Base-by-base conservation (phyloP, 768 basidiomycete species). In the Boletellus sp. region DNA sequence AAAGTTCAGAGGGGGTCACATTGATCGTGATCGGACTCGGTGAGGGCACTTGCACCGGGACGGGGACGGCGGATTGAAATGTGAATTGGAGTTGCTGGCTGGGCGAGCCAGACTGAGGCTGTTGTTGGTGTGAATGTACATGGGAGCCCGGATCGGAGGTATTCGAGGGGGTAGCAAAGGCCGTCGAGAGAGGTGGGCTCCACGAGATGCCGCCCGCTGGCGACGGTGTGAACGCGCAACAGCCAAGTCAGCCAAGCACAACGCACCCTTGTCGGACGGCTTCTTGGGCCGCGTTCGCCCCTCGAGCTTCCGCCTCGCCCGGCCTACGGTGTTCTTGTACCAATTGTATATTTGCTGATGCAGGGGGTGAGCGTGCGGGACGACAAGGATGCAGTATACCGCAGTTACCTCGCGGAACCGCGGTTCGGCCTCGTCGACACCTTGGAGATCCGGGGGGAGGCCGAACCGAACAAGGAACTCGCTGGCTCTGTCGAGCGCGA, bases 261-360 rank as follows among this genome's bases (percentile, higher is more conserved):
- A 54, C 59, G 32, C 47, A 77, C 78, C 73, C 68, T 77, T 81
- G 62, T 81, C 79, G 32, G 75, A 67, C 9, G 70, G 61, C 55
- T 78, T 81, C 39, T 74, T 71, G 34, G 79, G 73, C 38, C 79
- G 71, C 1, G 78, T 74, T 23, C 77, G 70, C 6, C 80, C 80
- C 52, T 81, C 81, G 39, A 77, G 67, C 61, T 81, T 81, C 41
- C 81, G 71, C 47, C 81, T 71, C 7, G 77, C 79, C 28, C 83
- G 73, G 6, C 82, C 83, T 47, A 81, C 77, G 16, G 83, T 83
- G 63, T 84, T 84, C 69, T 84, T 84, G 69, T 81, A 84, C 83
- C 83, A 85, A 57, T 83, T 84, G 70, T 84, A 84, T 50, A 84
- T 81, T 78, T 83, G 81, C 81, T 50, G 10, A 17, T 12, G 4